Conservation (phyloP, 345 rosid species). For the Melaleuca quinquenervia region DNA sequence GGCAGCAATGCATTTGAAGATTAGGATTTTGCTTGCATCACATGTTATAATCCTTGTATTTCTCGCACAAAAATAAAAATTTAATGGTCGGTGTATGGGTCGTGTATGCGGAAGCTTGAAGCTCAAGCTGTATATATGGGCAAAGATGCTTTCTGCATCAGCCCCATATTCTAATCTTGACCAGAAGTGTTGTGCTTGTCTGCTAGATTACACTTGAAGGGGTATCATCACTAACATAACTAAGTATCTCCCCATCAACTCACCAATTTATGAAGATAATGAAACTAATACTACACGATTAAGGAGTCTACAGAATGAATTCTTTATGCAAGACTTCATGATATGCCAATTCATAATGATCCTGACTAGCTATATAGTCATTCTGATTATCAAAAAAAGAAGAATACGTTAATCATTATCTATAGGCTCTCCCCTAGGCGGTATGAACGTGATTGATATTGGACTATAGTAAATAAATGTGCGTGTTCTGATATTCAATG, state of each 20-base stretch:
- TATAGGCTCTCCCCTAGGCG: background rate
- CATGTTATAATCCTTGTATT: background rate
- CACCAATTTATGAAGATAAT: background rate
- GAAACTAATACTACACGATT: background rate
- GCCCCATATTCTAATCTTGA: background rate
- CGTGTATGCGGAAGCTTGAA: background rate
- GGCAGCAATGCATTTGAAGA: background rate
- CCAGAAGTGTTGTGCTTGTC: background rate
- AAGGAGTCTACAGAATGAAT: background rate
- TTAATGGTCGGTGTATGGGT: background rate
- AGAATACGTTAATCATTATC: background rate
- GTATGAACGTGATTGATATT: background rate
- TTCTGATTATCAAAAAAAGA: background rate
- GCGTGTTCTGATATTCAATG: conserved; percentile 14
- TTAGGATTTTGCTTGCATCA: background rate
- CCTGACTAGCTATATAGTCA: background rate
- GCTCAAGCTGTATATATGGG: background rate
- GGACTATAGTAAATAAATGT: background rate
- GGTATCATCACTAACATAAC: background rate
- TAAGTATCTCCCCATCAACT: background rate
- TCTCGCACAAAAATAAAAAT: background rate
- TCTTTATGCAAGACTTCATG: background rate
- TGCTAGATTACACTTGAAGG: background rate
- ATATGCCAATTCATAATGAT: background rate
- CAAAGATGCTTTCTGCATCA: background rate